Evolutionary conservation across 2,329 filamentous ascomycete genomes (phyloP).

Genomic region (Scedosporium boydii): DNA sequence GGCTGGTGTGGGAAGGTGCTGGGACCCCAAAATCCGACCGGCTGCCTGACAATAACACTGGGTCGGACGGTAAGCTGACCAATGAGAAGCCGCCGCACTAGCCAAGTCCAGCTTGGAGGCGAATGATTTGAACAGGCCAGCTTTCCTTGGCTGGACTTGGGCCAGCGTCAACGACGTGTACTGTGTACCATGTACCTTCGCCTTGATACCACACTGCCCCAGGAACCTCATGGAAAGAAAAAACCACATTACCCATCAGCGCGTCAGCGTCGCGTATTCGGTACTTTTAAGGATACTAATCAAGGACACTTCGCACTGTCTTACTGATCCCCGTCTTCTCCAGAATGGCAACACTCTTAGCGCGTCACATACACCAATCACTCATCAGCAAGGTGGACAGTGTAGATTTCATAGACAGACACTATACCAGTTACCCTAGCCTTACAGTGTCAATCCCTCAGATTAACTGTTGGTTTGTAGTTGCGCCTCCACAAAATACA

Average conservation of each 20-base stretch:
- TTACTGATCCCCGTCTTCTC: no score
- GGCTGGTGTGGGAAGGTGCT: slow-evolving; percentile 6
- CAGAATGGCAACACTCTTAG: no score
- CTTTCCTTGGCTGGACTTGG: not conserved
- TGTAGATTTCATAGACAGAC: no score
- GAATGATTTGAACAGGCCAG: slow-evolving; percentile 1
- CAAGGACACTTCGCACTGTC: no score
- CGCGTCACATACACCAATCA: no score
- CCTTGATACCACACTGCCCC: not conserved
- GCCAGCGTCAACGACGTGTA: not conserved
- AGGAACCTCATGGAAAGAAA: not conserved
- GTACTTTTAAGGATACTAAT: not conserved
- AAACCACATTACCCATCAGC: not conserved
- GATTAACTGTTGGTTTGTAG: no score
- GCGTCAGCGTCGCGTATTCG: not conserved
- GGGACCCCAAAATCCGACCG: slow-evolving; percentile 4
- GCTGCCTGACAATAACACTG: slow-evolving; percentile 6
- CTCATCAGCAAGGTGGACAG: no score
- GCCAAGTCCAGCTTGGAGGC: not conserved
- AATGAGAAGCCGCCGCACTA: not conserved
- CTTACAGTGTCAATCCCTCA: not conserved
- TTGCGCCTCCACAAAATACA: not conserved
- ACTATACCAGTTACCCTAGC: no score
- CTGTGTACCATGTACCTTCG: not conserved
- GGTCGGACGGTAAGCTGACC: slow-evolving; percentile 1